Evolutionary conservation across 345 rosid species (phyloP).

Genomic region (Melaleuca alternifolia): DNA sequence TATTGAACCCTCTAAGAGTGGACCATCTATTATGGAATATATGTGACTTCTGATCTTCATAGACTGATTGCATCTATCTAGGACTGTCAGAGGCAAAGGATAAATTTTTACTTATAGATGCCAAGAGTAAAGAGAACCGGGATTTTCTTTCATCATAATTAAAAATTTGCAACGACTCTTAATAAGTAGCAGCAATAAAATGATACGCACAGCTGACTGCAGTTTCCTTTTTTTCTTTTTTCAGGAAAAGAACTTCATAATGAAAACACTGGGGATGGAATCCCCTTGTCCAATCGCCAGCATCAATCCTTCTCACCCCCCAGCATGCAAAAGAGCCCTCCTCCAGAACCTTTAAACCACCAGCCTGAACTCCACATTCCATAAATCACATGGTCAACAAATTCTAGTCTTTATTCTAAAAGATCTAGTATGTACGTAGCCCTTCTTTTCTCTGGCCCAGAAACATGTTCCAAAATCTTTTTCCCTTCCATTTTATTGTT

Average conservation of each 20-base stretch:
- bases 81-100: not conserved
- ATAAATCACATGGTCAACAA: not conserved
- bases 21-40: not conserved
- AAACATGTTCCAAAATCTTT: constrained; percentile 4
- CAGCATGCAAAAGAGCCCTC: constrained; percentile 95
- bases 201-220: constrained; percentile 10
- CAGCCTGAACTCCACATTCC: not conserved
- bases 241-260: constrained; percentile 92
- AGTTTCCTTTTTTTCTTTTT: not conserved
- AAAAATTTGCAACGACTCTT: not conserved
- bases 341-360: constrained; percentile 64
- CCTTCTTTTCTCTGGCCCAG: not conserved
- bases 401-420: not conserved
- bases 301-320: constrained; percentile 61
- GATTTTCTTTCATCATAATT: not conserved
- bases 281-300: constrained; percentile 52
- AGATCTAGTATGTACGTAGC: not conserved
- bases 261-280: constrained; percentile 89
- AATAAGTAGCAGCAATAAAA: not conserved
- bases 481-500: constrained; percentile 43
- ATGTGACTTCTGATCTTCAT: not conserved
- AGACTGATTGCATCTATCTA: not conserved
- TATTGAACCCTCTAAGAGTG: not conserved
- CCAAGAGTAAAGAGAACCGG: not conserved
- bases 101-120: not conserved